These are phyloP conservation scores for Trichoderma cornu-damae DNA, from an alignment of 2,329 filamentous ascomycete species.

Conservation along the genomic window DNA sequence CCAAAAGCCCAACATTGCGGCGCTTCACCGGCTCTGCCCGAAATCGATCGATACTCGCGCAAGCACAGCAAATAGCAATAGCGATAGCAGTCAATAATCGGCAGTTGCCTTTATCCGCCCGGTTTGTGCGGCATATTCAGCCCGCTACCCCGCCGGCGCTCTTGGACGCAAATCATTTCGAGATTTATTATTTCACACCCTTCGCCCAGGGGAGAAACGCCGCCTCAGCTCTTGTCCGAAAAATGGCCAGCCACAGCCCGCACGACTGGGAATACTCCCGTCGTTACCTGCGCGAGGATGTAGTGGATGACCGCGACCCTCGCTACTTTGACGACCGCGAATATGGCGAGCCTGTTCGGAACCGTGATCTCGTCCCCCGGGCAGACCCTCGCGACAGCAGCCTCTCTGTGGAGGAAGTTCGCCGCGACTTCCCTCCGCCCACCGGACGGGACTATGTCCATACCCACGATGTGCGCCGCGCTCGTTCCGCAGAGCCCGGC, in stretches of 20 bases:
- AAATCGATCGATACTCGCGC: not conserved
- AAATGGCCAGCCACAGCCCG: constrained; percentile 48
- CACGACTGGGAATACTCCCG: constrained; percentile 47
- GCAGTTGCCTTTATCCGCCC: not conserved
- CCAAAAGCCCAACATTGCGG: not conserved
- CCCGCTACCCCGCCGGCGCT: constrained; percentile 14
- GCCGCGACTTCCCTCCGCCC: constrained; percentile 78
- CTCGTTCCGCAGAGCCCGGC: constrained; percentile 58
- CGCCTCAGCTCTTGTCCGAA: not conserved
- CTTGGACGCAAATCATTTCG: constrained; percentile 1
- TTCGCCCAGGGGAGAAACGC: not conserved
- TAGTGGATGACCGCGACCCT: constrained; percentile 46
- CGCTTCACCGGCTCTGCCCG: not conserved
- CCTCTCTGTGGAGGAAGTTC: constrained; percentile 73
- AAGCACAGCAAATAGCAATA: not conserved
- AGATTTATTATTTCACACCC: not conserved
- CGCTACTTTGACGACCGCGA: constrained; percentile 48
- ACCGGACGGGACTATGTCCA: constrained; percentile 36
- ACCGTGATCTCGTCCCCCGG: constrained; percentile 52
- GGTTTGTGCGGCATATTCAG: constrained; percentile 12
- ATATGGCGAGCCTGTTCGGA: constrained; percentile 37
- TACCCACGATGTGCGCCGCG: constrained; percentile 50
- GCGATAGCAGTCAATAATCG: not conserved
- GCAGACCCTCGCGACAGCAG: constrained; percentile 58
- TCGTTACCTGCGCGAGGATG: constrained; percentile 51